These are phyloP conservation scores for Vanderwaltozyma tropicalis DNA, from an alignment of 805 yeast genomes.

Conservation along the genomic window DNA sequence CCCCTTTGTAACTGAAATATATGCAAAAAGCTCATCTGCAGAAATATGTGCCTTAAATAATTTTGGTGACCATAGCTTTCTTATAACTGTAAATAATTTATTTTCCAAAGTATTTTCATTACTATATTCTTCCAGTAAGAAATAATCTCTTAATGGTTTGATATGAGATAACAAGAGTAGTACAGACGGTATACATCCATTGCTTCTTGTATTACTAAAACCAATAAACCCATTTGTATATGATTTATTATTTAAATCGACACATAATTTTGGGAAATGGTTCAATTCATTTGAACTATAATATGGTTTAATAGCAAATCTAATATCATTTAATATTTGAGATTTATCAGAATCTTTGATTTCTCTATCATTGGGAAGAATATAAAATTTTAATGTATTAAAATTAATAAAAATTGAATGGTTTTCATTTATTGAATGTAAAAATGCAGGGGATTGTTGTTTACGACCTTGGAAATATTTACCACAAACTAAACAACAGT, in stretches of 20 bases:
- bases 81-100: constrained; percentile 36
- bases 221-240: constrained; percentile 62
- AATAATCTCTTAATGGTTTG: constrained; percentile 36
- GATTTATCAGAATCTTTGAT: constrained; percentile 22
- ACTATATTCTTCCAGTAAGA: constrained; percentile 24
- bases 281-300: constrained; percentile 31
- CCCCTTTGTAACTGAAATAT: constrained; percentile 31
- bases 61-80: constrained; percentile 55
- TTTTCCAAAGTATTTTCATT: constrained; percentile 30
- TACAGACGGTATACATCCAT: constrained; percentile 48
- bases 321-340: constrained; percentile 40
- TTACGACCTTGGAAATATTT: constrained; percentile 62
- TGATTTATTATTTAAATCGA: constrained; percentile 35
- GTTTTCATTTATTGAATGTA: constrained; percentile 51
- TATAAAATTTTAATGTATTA: constrained; percentile 37
- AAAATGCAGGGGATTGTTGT: constrained; percentile 51
- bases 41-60: constrained; percentile 55
- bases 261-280: constrained; percentile 25
- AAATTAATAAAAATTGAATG: constrained; percentile 59
- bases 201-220: constrained; percentile 37
- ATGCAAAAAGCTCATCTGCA: constrained; percentile 53
- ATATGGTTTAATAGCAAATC: constrained; percentile 41
- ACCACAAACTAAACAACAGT: constrained; percentile 68
- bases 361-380: constrained; percentile 46
- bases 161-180: constrained; percentile 49